A percentile compares a stretch with the other conserved stretches of the same genome.
Evolutionary conservation across 352 stramenopile genomes (phyloP).

Genomic region (Pythium apleroticum): DNA sequence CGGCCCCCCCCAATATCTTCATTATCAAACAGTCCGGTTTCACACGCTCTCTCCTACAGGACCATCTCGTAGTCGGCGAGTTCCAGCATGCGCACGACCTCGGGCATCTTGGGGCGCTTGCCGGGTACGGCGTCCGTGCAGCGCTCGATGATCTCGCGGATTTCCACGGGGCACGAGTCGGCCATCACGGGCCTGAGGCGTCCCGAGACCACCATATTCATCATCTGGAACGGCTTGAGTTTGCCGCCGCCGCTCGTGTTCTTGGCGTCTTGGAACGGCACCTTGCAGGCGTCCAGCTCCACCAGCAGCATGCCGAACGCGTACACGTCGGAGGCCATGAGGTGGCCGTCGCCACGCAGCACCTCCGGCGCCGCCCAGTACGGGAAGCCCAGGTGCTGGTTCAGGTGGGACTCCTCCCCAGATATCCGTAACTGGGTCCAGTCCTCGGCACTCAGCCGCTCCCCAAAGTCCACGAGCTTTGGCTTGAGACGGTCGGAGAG

Average conservation of each 20-base stretch:
- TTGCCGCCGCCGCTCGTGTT: conserved; percentile 28
- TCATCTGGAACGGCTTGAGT: conserved; percentile 33
- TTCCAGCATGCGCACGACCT: conserved; percentile 27
- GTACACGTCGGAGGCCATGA: conserved; percentile 30
- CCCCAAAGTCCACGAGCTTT: conserved; percentile 33
- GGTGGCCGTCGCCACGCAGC: conserved; percentile 24
- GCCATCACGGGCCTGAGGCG: conserved; percentile 22
- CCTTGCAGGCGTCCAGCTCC: conserved; percentile 29
- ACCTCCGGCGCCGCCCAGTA: conserved; percentile 34
- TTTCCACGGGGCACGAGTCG: conserved; percentile 19
- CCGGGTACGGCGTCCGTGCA: conserved; percentile 21
- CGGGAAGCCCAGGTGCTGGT: conserved; percentile 18
- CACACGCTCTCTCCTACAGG: conserved; percentile 5
- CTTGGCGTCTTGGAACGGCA: conserved; percentile 27
- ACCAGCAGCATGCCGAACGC: conserved; percentile 40
- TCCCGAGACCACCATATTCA: conserved; percentile 33
- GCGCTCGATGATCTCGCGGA: conserved; percentile 21
- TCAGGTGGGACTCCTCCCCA: neutral
- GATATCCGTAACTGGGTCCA: conserved; percentile 29
- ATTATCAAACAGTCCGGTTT: neutral
- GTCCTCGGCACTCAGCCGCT: conserved; percentile 26
- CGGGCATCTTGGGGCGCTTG: conserved; percentile 25
- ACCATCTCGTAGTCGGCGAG: conserved; percentile 21
- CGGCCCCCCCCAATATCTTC: conserved; percentile 8
- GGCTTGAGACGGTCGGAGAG: conserved; percentile 29